These are phyloP conservation scores for Fusarium pseudonygamai DNA, from an alignment of 2,329 filamentous ascomycete genomes.

Conservation along the genomic window DNA sequence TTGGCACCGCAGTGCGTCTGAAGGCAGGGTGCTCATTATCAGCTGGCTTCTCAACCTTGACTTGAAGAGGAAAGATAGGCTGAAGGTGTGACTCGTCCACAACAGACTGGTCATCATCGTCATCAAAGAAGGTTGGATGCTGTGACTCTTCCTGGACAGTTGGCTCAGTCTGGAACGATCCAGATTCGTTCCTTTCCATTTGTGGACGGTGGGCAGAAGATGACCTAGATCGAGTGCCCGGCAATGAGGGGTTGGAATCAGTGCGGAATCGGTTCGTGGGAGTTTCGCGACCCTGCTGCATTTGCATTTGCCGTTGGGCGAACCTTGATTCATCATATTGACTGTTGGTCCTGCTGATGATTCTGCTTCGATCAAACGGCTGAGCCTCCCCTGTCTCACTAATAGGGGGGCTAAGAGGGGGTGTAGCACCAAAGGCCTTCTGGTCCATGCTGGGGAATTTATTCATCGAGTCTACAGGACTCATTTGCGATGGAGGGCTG, in stretches of 20 bases:
- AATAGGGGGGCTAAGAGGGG: constrained; percentile 63
- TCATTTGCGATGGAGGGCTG: constrained; percentile 58
- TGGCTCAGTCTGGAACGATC: constrained; percentile 43
- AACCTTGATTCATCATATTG: constrained; percentile 89
- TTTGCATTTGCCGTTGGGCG: constrained; percentile 80
- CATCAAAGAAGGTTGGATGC: constrained; percentile 54
- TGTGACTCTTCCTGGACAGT: constrained; percentile 47
- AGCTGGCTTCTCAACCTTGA: constrained; percentile 57
- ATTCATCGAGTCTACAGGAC: constrained; percentile 50
- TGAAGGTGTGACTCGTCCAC: constrained; percentile 15
- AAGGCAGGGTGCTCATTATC: constrained; percentile 66
- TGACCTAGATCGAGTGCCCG: constrained; percentile 56
- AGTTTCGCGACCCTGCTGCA: constrained; percentile 78
- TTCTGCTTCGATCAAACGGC: constrained; percentile 80
- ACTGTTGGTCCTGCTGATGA: constrained; percentile 71
- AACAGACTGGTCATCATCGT: constrained; percentile 52
- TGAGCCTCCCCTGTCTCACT: constrained; percentile 77
- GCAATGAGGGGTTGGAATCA: constrained; percentile 56
- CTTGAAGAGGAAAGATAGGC: constrained; percentile 45
- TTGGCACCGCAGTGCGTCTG: constrained; percentile 56
- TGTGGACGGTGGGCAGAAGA: constrained; percentile 54
- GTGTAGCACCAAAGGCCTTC: constrained; percentile 48
- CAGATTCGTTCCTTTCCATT: constrained; percentile 46
- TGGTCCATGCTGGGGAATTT: constrained; percentile 49
- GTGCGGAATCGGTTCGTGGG: constrained; percentile 59